Conservation (phyloP, 768 basidiomycete genomes). For the Mycena vitilis region DNA sequence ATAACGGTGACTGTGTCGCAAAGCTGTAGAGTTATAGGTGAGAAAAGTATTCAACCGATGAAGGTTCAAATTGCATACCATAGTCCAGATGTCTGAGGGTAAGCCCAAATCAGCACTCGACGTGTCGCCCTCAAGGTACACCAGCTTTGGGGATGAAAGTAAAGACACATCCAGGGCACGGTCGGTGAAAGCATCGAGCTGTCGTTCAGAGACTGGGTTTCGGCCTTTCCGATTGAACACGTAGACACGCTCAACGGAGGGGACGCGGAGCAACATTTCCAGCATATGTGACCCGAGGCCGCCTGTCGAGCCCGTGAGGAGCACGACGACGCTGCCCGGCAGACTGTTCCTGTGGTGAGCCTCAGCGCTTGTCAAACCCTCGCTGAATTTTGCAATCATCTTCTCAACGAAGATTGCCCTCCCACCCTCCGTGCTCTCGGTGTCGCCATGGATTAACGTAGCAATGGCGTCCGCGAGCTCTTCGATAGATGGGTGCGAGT, state of each 20-base stretch:
- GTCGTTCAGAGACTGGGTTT: conserved; percentile 13
- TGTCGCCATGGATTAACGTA: conserved; percentile 27
- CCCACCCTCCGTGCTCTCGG: not conserved
- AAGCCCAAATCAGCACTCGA: conserved; percentile 40
- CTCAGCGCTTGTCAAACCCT: conserved; percentile 34
- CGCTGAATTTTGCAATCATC: conserved; percentile 51
- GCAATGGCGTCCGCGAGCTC: conserved; percentile 45
- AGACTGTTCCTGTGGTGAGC: conserved; percentile 35
- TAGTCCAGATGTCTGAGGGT: conserved; percentile 33
- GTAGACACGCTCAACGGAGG: conserved; percentile 41
- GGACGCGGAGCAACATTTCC: conserved; percentile 9
- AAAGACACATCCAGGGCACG: conserved; percentile 21
- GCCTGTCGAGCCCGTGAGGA: conserved; percentile 49
- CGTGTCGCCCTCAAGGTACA: conserved; percentile 44
- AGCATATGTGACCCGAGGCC: conserved; percentile 47
- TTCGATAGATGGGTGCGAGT: conserved; percentile 52
- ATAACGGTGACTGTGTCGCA: conserved; percentile 42
- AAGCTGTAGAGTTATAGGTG: conserved; percentile 35
- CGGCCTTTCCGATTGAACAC: conserved; percentile 44
- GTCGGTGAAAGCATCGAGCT: conserved; percentile 24
- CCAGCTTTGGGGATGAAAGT: conserved; percentile 33
- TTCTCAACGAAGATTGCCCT: conserved; percentile 41
- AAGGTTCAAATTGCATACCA: conserved; percentile 30
- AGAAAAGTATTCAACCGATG: not conserved
- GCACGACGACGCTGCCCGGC: conserved; percentile 38